Evolutionary conservation across 257 asterid species (phyloP).

Genomic region (Primulina eburnea): DNA sequence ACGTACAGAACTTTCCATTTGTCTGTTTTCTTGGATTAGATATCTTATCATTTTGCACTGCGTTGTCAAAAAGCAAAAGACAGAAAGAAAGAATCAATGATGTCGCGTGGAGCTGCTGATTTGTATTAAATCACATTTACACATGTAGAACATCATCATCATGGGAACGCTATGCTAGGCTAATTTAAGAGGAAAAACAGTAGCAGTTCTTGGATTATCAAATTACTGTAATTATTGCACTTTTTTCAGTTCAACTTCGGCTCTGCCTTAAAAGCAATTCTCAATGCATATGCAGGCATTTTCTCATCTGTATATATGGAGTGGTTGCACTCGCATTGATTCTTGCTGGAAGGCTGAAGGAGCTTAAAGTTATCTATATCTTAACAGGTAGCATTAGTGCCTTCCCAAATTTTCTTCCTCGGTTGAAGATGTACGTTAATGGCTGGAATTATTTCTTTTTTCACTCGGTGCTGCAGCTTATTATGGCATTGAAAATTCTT

Average conservation of each 20-base stretch:
- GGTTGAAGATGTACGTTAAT: slow-evolving; percentile 25
- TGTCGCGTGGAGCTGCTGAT: background rate
- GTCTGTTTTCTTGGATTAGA: background rate
- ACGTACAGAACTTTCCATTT: background rate
- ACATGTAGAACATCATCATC: background rate
- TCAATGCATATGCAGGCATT: slow-evolving; percentile 71
- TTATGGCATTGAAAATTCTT: slow-evolving; percentile 80
- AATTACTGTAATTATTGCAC: background rate
- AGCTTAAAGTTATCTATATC: slow-evolving; percentile 57
- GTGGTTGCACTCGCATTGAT: slow-evolving; percentile 61
- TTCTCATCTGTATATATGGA: slow-evolving; percentile 81
- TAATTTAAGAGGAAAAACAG: background rate
- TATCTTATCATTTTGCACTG: background rate
- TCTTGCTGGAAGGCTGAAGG: slow-evolving; percentile 89
- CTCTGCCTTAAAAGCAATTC: slow-evolving; percentile 22
- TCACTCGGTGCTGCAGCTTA: slow-evolving; percentile 56
- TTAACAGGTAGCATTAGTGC: slow-evolving; percentile 65
- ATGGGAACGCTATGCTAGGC: background rate
- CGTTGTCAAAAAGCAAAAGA: background rate
- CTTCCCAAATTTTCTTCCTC: slow-evolving; percentile 18
- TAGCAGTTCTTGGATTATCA: slow-evolving; percentile 17
- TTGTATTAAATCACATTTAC: too few species aligned
- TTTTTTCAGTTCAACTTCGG: slow-evolving; percentile 7
- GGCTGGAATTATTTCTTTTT: slow-evolving; percentile 20
- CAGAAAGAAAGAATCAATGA: background rate